Base-by-base conservation (phyloP, 768 basidiomycete species). In the Pisolithus tinctorius region DNA sequence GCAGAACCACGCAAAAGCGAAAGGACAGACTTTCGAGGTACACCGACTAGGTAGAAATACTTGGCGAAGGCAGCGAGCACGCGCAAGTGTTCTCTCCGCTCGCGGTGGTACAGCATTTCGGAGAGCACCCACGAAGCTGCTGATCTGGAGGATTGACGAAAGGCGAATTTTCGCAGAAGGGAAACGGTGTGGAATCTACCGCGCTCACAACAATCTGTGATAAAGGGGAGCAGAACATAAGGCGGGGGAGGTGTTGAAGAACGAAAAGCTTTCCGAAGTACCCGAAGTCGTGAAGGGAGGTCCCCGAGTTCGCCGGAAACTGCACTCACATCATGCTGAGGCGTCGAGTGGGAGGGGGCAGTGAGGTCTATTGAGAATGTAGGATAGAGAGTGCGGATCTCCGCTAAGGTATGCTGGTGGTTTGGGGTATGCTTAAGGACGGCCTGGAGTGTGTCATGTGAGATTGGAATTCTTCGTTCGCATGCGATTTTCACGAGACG, bases 21-120 rank as follows among this genome's bases (percentile, higher is more conserved):
- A 1, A 57, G 17, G 4, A 65, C 29, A 0, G 59, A 68, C 61
- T 34, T 68, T 48, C 29, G 54, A 0, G 84, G 82, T n/a, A 87
- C 67, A 13, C 80, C 83, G 36, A 72, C 64, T 6, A 72, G 54
- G 49, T 73, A 74, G 57, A 83, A 86, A 48, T 79, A 72, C 6
- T 74, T 69, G 11, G 65, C 62, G 58, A 80, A 88, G 0, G 75
- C 66, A 44, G 67, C 52, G 45, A 82, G 59, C 31, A 58, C 47
- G n/a, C 51, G 55, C 23, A 58, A 17, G 36, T 17, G 47, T 37
- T 61, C 55, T 10, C 30, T 55, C 13, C 56, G 56, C 2, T 55
- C 45, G 26, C 61, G 65, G 48, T 63, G 58, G 38, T 61, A 51
- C 4, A 67, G 61, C 66, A 67, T 67, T 36, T 63, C 50, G n/a